phyloP scores from a whole-genome alignment of 805 yeast genomes.

The Vanderwaltozyma polyspora region DNA sequence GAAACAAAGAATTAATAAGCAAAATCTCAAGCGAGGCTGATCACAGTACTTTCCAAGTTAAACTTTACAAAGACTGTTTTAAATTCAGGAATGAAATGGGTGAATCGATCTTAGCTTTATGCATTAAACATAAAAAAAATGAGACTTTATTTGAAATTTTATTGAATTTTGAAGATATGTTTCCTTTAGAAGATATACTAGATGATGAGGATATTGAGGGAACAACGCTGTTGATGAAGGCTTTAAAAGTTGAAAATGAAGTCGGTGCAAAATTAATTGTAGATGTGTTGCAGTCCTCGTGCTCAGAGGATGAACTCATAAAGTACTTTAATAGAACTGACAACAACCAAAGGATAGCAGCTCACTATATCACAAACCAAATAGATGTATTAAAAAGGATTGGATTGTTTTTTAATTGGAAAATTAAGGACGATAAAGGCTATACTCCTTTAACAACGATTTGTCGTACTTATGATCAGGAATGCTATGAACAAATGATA shows the following conservation, averaged over 20 bases:
- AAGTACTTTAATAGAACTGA: constrained; percentile 44
- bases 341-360: constrained; percentile 45
- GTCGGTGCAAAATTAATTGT: constrained; percentile 39
- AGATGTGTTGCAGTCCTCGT: constrained; percentile 32
- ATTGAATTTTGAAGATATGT: constrained; percentile 34
- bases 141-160: constrained; percentile 38
- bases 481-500: constrained; percentile 43
- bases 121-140: constrained; percentile 39
- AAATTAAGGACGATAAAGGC: constrained; percentile 44
- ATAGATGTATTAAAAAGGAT: constrained; percentile 38
- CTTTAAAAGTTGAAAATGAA: constrained; percentile 44
- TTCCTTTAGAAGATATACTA: constrained; percentile 55
- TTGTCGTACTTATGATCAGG: constrained; percentile 72
- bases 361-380: constrained; percentile 61
- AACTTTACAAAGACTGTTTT: constrained; percentile 16
- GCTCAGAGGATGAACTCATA: constrained; percentile 36
- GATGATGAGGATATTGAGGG: constrained; percentile 48
- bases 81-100: constrained; percentile 42
- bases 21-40: not conserved
- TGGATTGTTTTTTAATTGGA: constrained; percentile 63
- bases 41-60: not conserved
- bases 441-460: constrained; percentile 76
- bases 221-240: constrained; percentile 46
- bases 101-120: constrained; percentile 58
- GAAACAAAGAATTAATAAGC: not conserved